Evolutionary conservation across 306 rosid species (phyloP).

Genomic region (Rosa persica): DNA sequence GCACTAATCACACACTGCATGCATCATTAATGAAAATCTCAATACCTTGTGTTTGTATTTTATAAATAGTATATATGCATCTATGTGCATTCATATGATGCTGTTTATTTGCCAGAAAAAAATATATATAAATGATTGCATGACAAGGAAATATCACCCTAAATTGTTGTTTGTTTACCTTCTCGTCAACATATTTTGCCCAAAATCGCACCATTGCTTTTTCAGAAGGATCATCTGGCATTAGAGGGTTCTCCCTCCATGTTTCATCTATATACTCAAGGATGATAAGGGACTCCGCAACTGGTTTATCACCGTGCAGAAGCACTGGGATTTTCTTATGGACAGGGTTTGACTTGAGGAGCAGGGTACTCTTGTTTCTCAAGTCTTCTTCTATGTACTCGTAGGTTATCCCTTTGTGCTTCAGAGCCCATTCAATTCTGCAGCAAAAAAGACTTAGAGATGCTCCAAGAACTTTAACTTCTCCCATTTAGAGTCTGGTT

Average conservation of each 20-base stretch:
- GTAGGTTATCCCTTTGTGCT: slow-evolving; percentile 46
- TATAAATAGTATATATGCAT: not conserved
- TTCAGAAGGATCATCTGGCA: slow-evolving; percentile 26
- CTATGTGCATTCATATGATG: not conserved
- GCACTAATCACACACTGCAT: slow-evolving; percentile 45
- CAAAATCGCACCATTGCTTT: slow-evolving; percentile 17
- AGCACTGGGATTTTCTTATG: slow-evolving; percentile 57
- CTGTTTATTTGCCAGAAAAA: not conserved
- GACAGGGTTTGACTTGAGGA: slow-evolving; percentile 54
- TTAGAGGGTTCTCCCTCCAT: slow-evolving; percentile 35
- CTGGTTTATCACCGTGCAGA: slow-evolving; percentile 44
- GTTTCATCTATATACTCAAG: slow-evolving; percentile 57
- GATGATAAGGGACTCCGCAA: slow-evolving; percentile 53
- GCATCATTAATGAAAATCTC: not conserved
- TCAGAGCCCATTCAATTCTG: slow-evolving; percentile 43
- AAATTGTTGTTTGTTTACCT: slow-evolving; percentile 23
- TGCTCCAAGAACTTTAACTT: slow-evolving; percentile 27
- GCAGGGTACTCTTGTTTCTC: slow-evolving; percentile 44
- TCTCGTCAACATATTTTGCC: slow-evolving; percentile 30
- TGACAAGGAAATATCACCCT: not conserved
- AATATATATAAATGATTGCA: not conserved
- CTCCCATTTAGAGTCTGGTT: slow-evolving; percentile 19
- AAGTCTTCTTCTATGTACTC: slow-evolving; percentile 40
- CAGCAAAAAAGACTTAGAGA: slow-evolving; percentile 22
- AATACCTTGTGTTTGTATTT: not conserved